These are phyloP conservation scores for Fusarium vanettenii DNA, from an alignment of 2,329 filamentous ascomycete species.

Conservation along the genomic window DNA sequence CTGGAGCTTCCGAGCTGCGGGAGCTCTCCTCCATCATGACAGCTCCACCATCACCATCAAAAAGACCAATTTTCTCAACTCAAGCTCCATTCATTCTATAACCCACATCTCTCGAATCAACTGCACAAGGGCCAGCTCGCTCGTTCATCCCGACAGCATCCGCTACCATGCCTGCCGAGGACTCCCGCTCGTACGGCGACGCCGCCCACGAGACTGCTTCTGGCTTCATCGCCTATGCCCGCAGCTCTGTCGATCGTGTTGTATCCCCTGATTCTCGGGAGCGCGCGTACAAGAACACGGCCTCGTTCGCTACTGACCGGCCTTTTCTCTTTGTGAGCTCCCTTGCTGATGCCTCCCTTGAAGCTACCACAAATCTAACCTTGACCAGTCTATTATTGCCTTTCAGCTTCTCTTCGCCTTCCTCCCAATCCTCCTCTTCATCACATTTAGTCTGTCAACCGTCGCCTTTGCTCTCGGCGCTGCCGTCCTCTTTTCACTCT, in stretches of 20 bases:
- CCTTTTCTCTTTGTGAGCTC: constrained; percentile 76
- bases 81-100: not conserved
- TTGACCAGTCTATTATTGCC: constrained; percentile 71
- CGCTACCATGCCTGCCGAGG: constrained; percentile 22
- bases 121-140: not conserved
- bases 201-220: constrained; percentile 49
- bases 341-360: not conserved
- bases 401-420: constrained; percentile 73
- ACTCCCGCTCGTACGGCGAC: constrained; percentile 29
- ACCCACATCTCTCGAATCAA: no score
- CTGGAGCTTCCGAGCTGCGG: not conserved
- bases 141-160: not conserved
- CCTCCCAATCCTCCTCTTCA: constrained; percentile 76
- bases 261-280: constrained; percentile 72
- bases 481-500: constrained; percentile 73
- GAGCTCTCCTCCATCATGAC: not conserved
- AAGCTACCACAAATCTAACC: not conserved
- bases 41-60: not conserved
- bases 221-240: constrained; percentile 54
- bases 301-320: constrained; percentile 69
- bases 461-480: constrained; percentile 71
- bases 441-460: constrained; percentile 72
- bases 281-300: constrained; percentile 63
- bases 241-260: constrained; percentile 60
- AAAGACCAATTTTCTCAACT: not conserved